Conservation (phyloP, 805 yeast species). For the Yarrowia keelungensis region DNA sequence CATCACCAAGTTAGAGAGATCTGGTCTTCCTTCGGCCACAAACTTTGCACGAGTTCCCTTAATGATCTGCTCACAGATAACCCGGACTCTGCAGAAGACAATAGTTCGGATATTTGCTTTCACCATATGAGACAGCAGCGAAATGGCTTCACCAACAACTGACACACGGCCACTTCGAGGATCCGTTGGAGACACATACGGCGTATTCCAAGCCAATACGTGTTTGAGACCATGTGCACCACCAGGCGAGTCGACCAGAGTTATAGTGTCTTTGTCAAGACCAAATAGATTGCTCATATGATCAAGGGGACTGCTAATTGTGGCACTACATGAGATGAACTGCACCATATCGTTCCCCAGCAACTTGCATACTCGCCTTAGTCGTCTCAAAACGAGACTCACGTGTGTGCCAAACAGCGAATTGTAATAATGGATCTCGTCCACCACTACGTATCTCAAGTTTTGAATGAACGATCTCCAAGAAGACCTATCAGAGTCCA, state of each 20-base stretch:
- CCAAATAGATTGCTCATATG: slow-evolving; percentile 83
- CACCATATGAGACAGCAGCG: slow-evolving; percentile 70
- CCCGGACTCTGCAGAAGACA: slow-evolving; percentile 87
- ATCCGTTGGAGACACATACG: slow-evolving; percentile 66
- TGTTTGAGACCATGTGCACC: slow-evolving; percentile 84
- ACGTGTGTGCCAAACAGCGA: slow-evolving; percentile 96
- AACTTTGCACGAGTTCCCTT: slow-evolving; percentile 73
- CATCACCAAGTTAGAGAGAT: slow-evolving; percentile 62
- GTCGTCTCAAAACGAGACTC: slow-evolving; percentile 78
- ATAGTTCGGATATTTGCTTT: slow-evolving; percentile 74
- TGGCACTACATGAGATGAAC: slow-evolving; percentile 93
- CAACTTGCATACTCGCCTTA: slow-evolving; percentile 66
- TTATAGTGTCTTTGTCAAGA: slow-evolving; percentile 48
- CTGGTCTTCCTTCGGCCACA: slow-evolving; percentile 52
- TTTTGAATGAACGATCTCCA: slow-evolving; percentile 68
- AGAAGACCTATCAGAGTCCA: not conserved
- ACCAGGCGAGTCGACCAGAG: slow-evolving; percentile 75
- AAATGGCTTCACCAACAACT: slow-evolving; percentile 78
- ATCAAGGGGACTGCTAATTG: slow-evolving; percentile 72
- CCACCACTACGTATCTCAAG: slow-evolving; percentile 77
- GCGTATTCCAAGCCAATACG: slow-evolving; percentile 85
- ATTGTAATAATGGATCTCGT: slow-evolving; percentile 80
- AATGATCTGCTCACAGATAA: slow-evolving; percentile 86
- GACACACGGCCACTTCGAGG: slow-evolving; percentile 67
- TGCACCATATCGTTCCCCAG: slow-evolving; percentile 62